Percentiles rank a stretch among this genome's conserved stretches.
Conservation (phyloP, 306 rosid genomes). For the Coriaria nepalensis region DNA sequence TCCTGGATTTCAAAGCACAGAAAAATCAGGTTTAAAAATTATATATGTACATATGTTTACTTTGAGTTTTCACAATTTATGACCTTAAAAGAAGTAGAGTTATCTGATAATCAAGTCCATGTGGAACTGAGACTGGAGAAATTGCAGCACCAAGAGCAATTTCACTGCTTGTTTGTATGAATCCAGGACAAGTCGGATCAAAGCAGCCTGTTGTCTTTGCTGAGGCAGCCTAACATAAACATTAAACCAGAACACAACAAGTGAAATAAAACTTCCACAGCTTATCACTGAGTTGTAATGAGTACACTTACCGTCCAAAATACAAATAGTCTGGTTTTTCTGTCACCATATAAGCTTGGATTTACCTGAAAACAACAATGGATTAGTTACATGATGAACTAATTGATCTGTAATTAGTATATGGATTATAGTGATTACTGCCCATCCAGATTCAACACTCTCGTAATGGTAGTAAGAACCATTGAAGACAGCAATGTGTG, state of each 20-base stretch:
- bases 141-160: slow-evolving; percentile 26
- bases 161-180: slow-evolving; percentile 19
- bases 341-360: slow-evolving; percentile 21
- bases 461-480: slow-evolving; percentile 15
- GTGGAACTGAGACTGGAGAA: slow-evolving; percentile 13
- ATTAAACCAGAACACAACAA: background rate
- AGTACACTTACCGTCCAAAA: slow-evolving; percentile 21
- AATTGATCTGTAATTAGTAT: too few species aligned
- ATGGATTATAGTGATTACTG: slow-evolving; percentile 8
- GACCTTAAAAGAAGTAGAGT: slow-evolving; percentile 17
- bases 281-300: background rate
- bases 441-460: slow-evolving; percentile 26
- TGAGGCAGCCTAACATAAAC: slow-evolving; percentile 12
- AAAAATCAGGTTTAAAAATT: background rate
- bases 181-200: slow-evolving; percentile 26
- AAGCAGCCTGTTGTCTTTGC: slow-evolving; percentile 23
- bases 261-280: background rate
- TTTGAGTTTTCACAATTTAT: slow-evolving; percentile 1
- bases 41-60: too few species aligned
- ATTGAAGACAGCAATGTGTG: slow-evolving; percentile 15
- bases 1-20: slow-evolving; percentile 22
- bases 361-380: slow-evolving; percentile 13
- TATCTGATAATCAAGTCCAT: slow-evolving; percentile 20
- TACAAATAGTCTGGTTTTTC: slow-evolving; percentile 19
- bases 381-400: too few species aligned